Conservation (phyloP, 1,284 basidiomycete genomes). For the Somion occarium region DNA sequence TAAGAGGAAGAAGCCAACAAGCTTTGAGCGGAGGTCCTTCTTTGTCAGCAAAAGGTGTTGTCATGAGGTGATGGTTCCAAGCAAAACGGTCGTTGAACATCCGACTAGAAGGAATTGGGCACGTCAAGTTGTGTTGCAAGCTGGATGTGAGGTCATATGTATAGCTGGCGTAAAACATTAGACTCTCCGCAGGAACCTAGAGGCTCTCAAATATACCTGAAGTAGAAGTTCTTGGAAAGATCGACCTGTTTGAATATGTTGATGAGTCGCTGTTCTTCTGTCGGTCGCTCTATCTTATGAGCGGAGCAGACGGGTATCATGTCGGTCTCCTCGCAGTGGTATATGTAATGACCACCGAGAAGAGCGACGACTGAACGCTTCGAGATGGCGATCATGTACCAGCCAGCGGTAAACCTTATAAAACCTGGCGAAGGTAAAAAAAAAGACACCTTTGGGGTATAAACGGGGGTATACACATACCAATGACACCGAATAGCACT, state of each 20-base stretch:
- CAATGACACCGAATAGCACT: slow-evolving; percentile 76
- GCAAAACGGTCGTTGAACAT: slow-evolving; percentile 88
- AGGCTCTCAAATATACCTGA: slow-evolving; percentile 61
- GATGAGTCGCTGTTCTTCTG: slow-evolving; percentile 83
- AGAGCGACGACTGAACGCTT: slow-evolving; percentile 91
- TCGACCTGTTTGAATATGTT: slow-evolving; percentile 98
- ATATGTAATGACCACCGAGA: slow-evolving; percentile 94
- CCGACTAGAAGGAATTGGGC: slow-evolving; percentile 29
- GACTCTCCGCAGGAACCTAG: neutral
- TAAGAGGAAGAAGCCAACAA: slow-evolving; percentile 88
- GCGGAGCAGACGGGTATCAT: slow-evolving; percentile 72
- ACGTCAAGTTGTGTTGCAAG: slow-evolving; percentile 89
- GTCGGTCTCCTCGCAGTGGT: slow-evolving; percentile 93
- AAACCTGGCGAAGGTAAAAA: slow-evolving; percentile 54
- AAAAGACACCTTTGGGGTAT: neutral
- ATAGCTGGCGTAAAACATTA: slow-evolving; percentile 52
- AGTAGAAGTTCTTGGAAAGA: slow-evolving; percentile 98
- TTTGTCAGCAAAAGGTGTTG: slow-evolving; percentile 48
- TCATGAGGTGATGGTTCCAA: slow-evolving; percentile 95
- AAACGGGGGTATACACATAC: slow-evolving; percentile 34
- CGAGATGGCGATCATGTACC: slow-evolving; percentile 89
- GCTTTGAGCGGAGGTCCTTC: slow-evolving; percentile 45
- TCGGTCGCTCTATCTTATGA: slow-evolving; percentile 76
- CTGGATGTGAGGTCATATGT: slow-evolving; percentile 97
- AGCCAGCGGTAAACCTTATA: slow-evolving; percentile 85